Conservation (phyloP, 2,329 filamentous ascomycete species). For the Madurella fahalii region DNA sequence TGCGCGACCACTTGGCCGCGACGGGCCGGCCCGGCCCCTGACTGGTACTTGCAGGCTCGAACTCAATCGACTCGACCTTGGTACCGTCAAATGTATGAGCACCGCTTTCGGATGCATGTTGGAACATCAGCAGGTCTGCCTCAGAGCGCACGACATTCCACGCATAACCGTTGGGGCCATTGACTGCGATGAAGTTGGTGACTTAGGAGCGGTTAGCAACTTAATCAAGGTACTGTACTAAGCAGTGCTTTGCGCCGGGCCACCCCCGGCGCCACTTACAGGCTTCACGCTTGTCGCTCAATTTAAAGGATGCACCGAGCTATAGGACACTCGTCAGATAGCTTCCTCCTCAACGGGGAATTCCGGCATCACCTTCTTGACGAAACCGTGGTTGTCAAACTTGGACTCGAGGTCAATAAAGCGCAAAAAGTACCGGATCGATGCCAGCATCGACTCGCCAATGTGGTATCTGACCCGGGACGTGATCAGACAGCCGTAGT, state of each 20-base stretch:
- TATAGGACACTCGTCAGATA: not conserved
- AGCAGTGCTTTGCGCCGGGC: too few relatives aligned
- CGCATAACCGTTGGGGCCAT: slow-evolving; percentile 36
- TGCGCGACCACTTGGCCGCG: slow-evolving; percentile 34
- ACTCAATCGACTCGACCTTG: slow-evolving; percentile 34
- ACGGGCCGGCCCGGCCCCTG: slow-evolving; percentile 31
- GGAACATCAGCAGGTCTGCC: slow-evolving; percentile 41
- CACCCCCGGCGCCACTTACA: not conserved
- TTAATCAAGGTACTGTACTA: not conserved
- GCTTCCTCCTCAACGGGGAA: slow-evolving; percentile 3
- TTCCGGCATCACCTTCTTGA: slow-evolving; percentile 28
- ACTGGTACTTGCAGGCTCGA: slow-evolving; percentile 20
- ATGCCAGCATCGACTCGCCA: slow-evolving; percentile 36
- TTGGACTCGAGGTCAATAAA: slow-evolving; percentile 41
- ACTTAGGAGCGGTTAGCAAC: slow-evolving; percentile 24
- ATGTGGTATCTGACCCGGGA: slow-evolving; percentile 31
- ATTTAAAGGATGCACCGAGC: slow-evolving; percentile 38
- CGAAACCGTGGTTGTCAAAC: slow-evolving; percentile 40
- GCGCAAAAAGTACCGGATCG: slow-evolving; percentile 39
- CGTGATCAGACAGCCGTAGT: not conserved
- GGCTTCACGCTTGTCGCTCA: slow-evolving; percentile 29
- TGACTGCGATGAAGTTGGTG: slow-evolving; percentile 40
- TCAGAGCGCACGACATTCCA: slow-evolving; percentile 48
- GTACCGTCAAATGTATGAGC: slow-evolving; percentile 40
- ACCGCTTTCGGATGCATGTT: slow-evolving; percentile 38